Evolutionary conservation across 2,329 filamentous ascomycete genomes (phyloP), one percentile per base, ranked within the genome.

Genomic region (Apiospora kogelbergensis): DNA sequence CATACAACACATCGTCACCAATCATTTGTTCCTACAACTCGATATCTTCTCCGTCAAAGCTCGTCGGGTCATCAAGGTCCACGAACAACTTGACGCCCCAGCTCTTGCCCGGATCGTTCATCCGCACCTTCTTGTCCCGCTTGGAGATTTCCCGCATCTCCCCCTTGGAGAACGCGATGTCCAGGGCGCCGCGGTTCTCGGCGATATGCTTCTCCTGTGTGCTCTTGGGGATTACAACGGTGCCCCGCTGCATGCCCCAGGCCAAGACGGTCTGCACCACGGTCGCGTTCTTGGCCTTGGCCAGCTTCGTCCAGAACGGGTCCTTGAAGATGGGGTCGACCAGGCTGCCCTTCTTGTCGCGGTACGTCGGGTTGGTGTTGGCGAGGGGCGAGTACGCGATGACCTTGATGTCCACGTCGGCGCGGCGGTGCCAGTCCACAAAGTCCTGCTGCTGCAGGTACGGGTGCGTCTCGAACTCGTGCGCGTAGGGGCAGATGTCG

Each of bases 381-480:
- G 88, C 90, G 37, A 86, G 81, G 0, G 84, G 85, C 22, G 84
- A 86, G 73, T 84, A 84, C 2, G 81, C 80, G 60, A 81, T 80
- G 46, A 82, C 79, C 60, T 80, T 78, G 67, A 86, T 81, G 20
- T 81, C 81, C 66, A 82, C 80, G 24, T 81, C 75, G 67, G 78
- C 75, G 46, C 46, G 22, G 17, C 30, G 53, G 73, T 83, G 81
- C 75, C 79, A 86, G 40, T 84, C 76, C 44, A 83, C 78, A 65
- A 86, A 83, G 26, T 83, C 80, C 66, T 82, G 80, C 74, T 86
- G 84, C 70, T 85, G 84, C 26, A 86, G 74, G 76, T 84, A 86
- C 2, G 84, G 85, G 71, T 86, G 84, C 26, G 84, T 82, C 74
- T 86, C 84, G 67, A 86, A 85, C 78, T 91, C 88, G 76, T 91